Evolutionary conservation across 108 stramenopile species (phyloP).

Genomic region (Cyclotella choctawhatcheeana): DNA sequence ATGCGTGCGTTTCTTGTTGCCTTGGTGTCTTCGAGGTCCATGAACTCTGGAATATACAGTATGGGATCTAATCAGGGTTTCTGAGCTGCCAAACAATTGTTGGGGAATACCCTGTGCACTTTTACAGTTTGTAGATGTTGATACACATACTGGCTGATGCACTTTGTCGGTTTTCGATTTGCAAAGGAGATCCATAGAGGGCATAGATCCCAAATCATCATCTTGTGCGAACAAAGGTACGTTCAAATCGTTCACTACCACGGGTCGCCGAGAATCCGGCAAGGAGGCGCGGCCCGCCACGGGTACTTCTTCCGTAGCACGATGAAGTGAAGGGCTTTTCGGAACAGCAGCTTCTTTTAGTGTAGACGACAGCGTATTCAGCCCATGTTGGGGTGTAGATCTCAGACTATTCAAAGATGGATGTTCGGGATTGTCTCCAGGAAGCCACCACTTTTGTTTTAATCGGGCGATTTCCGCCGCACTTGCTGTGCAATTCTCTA

Average conservation of each 20-base stretch:
- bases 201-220: conserved; percentile 28
- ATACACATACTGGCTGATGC: background rate
- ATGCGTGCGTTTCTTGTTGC: background rate
- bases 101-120: background rate
- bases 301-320: too few relatives aligned
- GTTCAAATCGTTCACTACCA: conserved; percentile 12
- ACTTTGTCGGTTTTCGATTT: background rate
- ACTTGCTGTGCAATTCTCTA: conserved; percentile 12
- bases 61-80: conserved; percentile 14
- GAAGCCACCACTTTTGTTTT: conserved; percentile 48
- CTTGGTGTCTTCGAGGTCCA: background rate
- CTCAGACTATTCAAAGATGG: conserved; percentile 18
- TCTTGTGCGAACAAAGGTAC: conserved; percentile 41
- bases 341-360: too few relatives aligned
- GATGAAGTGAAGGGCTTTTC: too few relatives aligned
- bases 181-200: background rate
- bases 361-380: background rate
- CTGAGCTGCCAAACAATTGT: conserved; percentile 7
- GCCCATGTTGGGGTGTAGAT: background rate
- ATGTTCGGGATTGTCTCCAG: conserved; percentile 39
- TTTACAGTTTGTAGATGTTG: background rate
- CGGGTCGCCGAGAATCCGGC: too few relatives aligned
- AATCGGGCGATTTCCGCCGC: conserved; percentile 33
- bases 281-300: too few relatives aligned
- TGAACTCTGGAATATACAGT: conserved; percentile 4